Conservation (phyloP, 495 filamentous ascomycete genomes). For the Tuber calosporum region DNA sequence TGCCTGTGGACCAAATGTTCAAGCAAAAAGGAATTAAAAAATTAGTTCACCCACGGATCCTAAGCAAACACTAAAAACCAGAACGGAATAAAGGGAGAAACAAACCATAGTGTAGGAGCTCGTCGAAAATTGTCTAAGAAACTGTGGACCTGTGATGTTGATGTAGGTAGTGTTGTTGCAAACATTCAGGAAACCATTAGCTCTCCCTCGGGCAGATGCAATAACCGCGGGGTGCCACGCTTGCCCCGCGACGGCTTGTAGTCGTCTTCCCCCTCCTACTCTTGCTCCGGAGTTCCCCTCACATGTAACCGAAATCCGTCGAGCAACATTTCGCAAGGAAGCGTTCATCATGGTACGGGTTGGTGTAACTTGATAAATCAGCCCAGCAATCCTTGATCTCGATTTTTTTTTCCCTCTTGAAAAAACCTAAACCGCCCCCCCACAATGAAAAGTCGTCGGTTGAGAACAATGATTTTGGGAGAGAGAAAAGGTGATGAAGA, state of each 20-base stretch:
- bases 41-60: background rate
- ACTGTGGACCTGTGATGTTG: slow-evolving; percentile 8
- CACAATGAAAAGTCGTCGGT: background rate
- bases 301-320: background rate
- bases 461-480: background rate
- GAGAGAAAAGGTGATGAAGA: background rate
- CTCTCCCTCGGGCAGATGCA: background rate
- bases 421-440: background rate
- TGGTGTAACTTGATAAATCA: background rate
- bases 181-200: background rate
- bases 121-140: slow-evolving; percentile 29
- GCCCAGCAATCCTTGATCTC: background rate
- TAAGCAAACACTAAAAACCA: background rate
- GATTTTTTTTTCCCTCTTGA: background rate
- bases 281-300: background rate
- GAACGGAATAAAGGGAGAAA: background rate
- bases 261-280: background rate
- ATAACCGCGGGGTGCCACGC: slow-evolving; percentile 23
- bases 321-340: background rate
- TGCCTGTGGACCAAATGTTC: slow-evolving; percentile 43
- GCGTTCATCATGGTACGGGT: background rate
- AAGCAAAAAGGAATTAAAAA: background rate
- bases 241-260: background rate
- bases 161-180: slow-evolving; percentile 13
- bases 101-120: slow-evolving; percentile 33